Evolutionary conservation across 192 early-diverging fungal species (phyloP), one percentile per base, ranked within the genome.

Genomic region (Backusella macrospora): DNA sequence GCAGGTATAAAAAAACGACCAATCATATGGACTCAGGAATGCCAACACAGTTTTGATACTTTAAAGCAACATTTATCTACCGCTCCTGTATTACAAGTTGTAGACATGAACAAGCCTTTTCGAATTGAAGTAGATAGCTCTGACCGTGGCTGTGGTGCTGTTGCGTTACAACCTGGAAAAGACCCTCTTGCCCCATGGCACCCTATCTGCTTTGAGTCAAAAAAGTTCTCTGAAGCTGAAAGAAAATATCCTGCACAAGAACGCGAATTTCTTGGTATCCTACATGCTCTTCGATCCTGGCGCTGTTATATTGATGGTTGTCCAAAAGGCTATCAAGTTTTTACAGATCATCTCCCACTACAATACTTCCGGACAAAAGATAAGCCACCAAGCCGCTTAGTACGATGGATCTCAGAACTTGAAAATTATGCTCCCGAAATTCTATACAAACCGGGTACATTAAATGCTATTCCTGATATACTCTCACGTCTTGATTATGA

Each of bases 171-270:
- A 37, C 42, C 64, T 80, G 0, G 26, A 72, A 6, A 67, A 77
- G n/a, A 75, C 74, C 0, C 48, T 80, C 23, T 83, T 84, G 13
- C 14, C 42, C 14, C 79, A 76, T 62, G 82, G 26, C 72, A 70
- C 8, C 81, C 81, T 9, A 45, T 79, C 0, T 78, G 76, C 6
- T 82, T 73, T 64, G 76, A 78, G 46, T 79, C 78, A 7, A 70
- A 73, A 44, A 83, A 83, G 38, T 49, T 79, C 15, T 68, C 64
- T 12, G 18, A 62, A 34, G 82, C 74, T 67, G 34, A 76, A 74
- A 12, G 55, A 34, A 76, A 77, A 12, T 80, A 80, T 46, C 74
- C 76, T 15, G 59, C 70, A 1, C 70, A 72, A 72, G 39, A 72
- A 62, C 8, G 59, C 2, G 70, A 72, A 55, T 21, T 72, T 5